Evolutionary conservation across 495 filamentous ascomycete species (phyloP).

Genomic region (Evernia prunastri): DNA sequence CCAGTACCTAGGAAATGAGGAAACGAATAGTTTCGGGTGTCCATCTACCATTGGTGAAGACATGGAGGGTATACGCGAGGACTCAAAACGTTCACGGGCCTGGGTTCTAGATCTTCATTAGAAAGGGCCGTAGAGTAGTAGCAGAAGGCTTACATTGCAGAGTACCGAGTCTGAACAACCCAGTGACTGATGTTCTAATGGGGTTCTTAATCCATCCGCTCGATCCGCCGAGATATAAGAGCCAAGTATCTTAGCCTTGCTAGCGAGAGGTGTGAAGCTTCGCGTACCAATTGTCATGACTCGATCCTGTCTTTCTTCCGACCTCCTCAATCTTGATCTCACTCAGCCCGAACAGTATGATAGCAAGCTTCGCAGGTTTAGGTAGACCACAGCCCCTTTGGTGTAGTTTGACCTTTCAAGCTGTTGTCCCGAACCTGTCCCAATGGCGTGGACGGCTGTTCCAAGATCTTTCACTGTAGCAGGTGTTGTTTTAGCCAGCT

Average conservation of each 20-base stretch:
- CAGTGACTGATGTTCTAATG: neutral
- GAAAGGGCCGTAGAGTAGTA: neutral
- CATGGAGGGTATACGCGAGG: neutral
- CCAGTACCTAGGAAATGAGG: neutral
- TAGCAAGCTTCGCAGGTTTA: neutral
- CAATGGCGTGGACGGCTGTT: neutral
- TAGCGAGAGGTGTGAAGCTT: neutral
- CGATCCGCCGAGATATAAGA: neutral
- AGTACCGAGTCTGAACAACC: neutral
- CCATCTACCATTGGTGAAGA: no score
- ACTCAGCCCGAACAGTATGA: neutral
- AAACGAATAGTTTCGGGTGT: neutral
- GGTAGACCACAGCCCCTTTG: neutral
- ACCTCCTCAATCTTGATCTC: neutral
- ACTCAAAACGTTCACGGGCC: neutral
- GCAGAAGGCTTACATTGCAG: neutral
- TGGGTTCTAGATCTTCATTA: neutral
- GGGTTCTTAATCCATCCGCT: neutral
- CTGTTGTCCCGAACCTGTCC: neutral
- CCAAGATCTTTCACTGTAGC: neutral
- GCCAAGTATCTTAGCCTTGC: neutral
- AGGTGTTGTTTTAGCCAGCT: neutral
- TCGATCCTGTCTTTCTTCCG: neutral
- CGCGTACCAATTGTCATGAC: neutral
- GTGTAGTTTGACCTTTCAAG: neutral